Evolutionary conservation across 2,329 filamentous ascomycete genomes (phyloP), one percentile per base, ranked within the genome.

Genomic region (Paraconiothyrium sp.): DNA sequence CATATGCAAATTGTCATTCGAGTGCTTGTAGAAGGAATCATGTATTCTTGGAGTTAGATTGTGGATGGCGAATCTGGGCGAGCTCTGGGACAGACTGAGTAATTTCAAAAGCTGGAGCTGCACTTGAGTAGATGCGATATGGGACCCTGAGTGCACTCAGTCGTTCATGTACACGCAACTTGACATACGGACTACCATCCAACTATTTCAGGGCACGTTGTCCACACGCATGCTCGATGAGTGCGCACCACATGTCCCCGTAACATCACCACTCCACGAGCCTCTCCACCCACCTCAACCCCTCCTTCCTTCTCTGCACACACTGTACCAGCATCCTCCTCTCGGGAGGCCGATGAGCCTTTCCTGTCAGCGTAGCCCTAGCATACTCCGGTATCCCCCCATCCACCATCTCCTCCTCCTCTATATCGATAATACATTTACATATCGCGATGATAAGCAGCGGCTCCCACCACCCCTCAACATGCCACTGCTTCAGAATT

Each of bases 391-490:
- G 63, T 35, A 65, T 63, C 43, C 51, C 35, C 24, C 58, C 60
- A 47, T 57, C 54, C 13, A 52, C 54, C 57, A 62, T 65, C 13
- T 57, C 60, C 34, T 51, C 54, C 32, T 65, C 63, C 30, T 65
- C 63, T 14, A 65, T 51, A 20, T 61, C 55, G 14, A 65, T 63
- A 22, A 65, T 52, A n/a, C 58, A 62, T n/a, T 30, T 50, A 10
- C 57, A 49, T 39, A 65, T 54, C 16, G 60, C 54, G 39, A 61
- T 35, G n/a, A 62, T 59, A 11, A 65, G 37, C 35, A 57, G 50
- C 32, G 63, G 63, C 51, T 65, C 63, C 63, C 63, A 63, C 63
- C 63, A 65, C 16, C 63, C 58, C 20, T 65, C 63, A 11, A 65
- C 54, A 24, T 65, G 63, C 63, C 63, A 65, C 16, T 50, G n/a